phyloP scores from a whole-genome alignment of 108 stramenopile genomes.

The Nitzschia palea region DNA sequence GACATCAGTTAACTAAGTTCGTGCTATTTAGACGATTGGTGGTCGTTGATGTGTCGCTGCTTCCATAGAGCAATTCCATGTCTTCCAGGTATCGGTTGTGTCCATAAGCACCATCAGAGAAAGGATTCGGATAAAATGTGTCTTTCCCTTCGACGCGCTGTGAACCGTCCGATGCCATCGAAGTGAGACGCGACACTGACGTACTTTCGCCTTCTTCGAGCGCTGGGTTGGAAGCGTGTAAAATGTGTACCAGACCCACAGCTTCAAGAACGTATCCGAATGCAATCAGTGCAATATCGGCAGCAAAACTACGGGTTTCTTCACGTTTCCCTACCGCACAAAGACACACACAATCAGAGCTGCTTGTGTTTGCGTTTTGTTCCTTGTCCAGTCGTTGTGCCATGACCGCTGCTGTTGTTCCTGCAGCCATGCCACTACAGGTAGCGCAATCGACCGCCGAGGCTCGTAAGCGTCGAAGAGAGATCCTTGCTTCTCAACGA shows the following conservation, averaged over 20 bases:
- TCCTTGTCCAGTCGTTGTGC: neutral
- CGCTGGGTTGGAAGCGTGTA: too few relatives aligned
- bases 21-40: too few relatives aligned
- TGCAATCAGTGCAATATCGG: neutral
- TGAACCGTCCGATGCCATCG: neutral
- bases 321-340: neutral
- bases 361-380: neutral
- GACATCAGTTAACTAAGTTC: too few relatives aligned
- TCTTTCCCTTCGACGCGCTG: neutral
- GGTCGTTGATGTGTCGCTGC: too few relatives aligned
- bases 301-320: neutral
- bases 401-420: conserved; percentile 28
- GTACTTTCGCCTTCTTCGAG: neutral
- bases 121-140: too few relatives aligned
- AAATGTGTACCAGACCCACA: neutral
- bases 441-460: conserved; percentile 17
- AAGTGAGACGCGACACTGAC: conserved; percentile 7
- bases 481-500: conserved; percentile 22
- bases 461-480: conserved; percentile 57
- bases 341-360: conserved; percentile 3
- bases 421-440: neutral
- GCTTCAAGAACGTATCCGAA: neutral
- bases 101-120: too few relatives aligned
- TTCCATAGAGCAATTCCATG: too few relatives aligned
- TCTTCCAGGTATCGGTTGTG: too few relatives aligned